Evolutionary conservation across 176 grass and related monocot genomes (phyloP).

Genomic region (Urochloa ruziziensis): DNA sequence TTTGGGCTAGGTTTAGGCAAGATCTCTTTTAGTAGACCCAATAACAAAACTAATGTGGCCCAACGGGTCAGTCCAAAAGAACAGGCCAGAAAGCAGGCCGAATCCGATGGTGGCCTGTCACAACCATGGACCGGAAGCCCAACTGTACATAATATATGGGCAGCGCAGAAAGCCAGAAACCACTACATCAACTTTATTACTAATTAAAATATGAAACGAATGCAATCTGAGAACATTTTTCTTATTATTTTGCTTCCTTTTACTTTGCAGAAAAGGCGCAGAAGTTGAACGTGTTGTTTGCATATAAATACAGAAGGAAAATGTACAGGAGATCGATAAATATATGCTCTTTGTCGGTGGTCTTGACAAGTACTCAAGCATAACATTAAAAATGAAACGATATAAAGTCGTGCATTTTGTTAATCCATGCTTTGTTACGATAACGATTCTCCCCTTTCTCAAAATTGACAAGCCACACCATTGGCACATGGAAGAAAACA

Average conservation of each 20-base stretch:
- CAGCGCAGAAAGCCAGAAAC: no score
- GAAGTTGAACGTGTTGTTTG: neutral
- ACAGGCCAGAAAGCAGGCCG: no score
- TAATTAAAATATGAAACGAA: neutral
- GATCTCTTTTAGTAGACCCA: no score
- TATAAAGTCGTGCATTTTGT: neutral
- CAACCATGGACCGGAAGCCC: neutral
- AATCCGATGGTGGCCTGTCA: no score
- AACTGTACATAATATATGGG: neutral
- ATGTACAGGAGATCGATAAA: neutral
- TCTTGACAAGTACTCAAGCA: neutral
- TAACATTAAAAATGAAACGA: no score
- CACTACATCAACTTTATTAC: neutral
- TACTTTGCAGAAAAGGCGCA: neutral
- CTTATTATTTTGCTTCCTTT: neutral
- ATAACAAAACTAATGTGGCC: no score
- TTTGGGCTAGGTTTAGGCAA: no score
- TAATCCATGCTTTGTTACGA: neutral
- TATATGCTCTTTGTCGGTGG: neutral
- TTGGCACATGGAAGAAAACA: neutral
- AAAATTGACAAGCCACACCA: neutral
- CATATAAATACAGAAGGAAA: neutral
- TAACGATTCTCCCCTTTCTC: neutral
- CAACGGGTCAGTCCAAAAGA: no score
- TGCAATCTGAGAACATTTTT: neutral